Conservation (phyloP, 306 rosid species). For the Fragaria nilgerrensis region DNA sequence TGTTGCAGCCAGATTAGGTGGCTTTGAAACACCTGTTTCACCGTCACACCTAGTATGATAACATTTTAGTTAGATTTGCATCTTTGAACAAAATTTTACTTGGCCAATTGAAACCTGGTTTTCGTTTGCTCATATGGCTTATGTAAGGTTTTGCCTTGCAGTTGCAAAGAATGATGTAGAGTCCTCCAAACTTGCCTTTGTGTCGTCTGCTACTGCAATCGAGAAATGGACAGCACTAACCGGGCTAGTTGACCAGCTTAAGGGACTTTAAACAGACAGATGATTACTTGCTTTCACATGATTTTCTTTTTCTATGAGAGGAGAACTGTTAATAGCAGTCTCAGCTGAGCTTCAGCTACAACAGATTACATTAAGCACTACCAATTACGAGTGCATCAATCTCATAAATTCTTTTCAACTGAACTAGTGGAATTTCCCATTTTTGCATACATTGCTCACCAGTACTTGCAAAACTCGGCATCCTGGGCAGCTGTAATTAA, state of each 20-base stretch:
- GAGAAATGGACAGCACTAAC: slow-evolving; percentile 90
- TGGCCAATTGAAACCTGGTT: background rate
- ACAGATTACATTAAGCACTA: slow-evolving; percentile 19
- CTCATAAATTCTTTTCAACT: slow-evolving; percentile 8
- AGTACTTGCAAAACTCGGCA: background rate
- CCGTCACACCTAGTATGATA: background rate
- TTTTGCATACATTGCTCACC: background rate
- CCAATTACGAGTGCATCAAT: slow-evolving; percentile 31
- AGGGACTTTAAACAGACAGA: slow-evolving; percentile 59
- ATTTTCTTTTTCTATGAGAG: background rate
- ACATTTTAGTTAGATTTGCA: background rate
- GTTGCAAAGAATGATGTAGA: slow-evolving; percentile 69
- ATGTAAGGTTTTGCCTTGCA: slow-evolving; percentile 31
- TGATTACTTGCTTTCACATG: background rate
- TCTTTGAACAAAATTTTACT: background rate
- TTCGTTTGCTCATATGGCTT: background rate
- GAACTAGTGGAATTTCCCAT: slow-evolving; percentile 8
- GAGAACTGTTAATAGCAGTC: background rate
- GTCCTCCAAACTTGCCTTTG: slow-evolving; percentile 86
- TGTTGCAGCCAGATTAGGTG: background rate
- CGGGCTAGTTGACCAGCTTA: slow-evolving; percentile 67
- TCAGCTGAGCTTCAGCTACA: slow-evolving; percentile 6
- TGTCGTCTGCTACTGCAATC: slow-evolving; percentile 72
- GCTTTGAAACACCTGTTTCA: background rate
- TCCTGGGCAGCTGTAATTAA: background rate